Evolutionary conservation across 306 rosid genomes (phyloP), one percentile per base, ranked within the genome.

Genomic region (Trifolium dubium): DNA sequence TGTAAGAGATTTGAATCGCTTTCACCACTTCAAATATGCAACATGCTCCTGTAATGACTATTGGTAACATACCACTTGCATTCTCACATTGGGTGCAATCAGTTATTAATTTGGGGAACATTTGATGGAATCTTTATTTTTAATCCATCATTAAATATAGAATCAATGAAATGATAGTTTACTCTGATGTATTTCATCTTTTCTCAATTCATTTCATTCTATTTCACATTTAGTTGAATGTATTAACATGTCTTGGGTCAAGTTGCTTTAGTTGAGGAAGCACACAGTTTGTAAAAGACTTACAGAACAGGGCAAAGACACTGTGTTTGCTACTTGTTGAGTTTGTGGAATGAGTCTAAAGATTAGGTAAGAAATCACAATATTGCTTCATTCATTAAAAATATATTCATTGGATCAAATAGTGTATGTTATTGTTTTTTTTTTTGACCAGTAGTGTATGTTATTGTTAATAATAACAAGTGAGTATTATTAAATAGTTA

Each of bases 1-100:
- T 71, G 88, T 93, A 58, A 89, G 98, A 85, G 98, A 93, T 80
- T 86, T 97, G 23, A 93, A 87, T 77, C 96, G 97, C 7, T 93
- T 93, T 81, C 97, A 93, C 81, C 93, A 82, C 71, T 93, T 90
- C 77, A 85, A 80, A 65, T 43, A 72, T 49, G 96, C 92, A 23
- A 46, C 81, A 28, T 93, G 98, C 78, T 91, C 98, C 72, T 93
- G 97, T 66, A 69, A 78, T 75, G 97, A 93, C 54, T 89, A 87
- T 41, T 90, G 98, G 98, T 93, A 80, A 81, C 71, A 67, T 50
- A 56, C 53, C 49, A 58, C 75, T 60, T 12, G 39, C 78, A 15
- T 35, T 9, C 77, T 32, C 34, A 30, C 53, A 23, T 28, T 58
- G 43, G 7, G 10, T 14, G 41, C 35, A 23, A 68, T 73, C 58